A percentile compares a stretch with the other conserved stretches of the same genome.
These are phyloP conservation scores for Xylariaceae sp. DNA, from an alignment of 2,329 filamentous ascomycete species.

Conservation along the genomic window DNA sequence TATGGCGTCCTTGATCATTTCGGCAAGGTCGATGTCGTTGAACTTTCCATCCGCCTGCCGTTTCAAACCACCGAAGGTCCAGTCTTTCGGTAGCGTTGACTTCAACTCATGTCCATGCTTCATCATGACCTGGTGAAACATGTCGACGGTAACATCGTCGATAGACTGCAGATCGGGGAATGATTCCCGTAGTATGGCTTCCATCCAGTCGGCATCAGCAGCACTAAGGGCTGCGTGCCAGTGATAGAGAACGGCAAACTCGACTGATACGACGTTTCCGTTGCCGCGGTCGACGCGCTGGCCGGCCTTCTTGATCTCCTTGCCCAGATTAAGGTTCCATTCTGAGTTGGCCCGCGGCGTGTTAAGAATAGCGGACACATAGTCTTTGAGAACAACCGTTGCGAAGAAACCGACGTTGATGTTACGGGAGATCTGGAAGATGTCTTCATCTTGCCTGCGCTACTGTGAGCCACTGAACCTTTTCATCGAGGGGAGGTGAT, in stretches of 20 bases:
- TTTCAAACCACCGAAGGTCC: too few relatives aligned
- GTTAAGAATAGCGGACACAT: conserved; percentile 74
- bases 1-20: conserved; percentile 71
- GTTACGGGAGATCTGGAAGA: conserved; percentile 76
- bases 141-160: too few relatives aligned
- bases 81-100: too few relatives aligned
- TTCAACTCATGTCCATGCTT: too few relatives aligned
- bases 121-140: too few relatives aligned
- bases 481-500: conserved; percentile 39
- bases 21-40: conserved; percentile 70
- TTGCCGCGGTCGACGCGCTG: conserved; percentile 62
- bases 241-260: conserved; percentile 81
- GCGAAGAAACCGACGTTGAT: conserved; percentile 72
- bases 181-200: too few relatives aligned
- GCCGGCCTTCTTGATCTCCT: conserved; percentile 56
- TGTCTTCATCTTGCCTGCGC: conserved; percentile 66
- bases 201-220: too few relatives aligned
- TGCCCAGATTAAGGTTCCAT: conserved; percentile 77
- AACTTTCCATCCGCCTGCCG: conserved; percentile 51
- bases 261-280: conserved; percentile 79
- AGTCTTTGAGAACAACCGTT: conserved; percentile 74
- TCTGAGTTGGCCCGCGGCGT: conserved; percentile 67
- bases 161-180: too few relatives aligned
- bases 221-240: too few relatives aligned
- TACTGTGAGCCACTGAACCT: conserved; percentile 40